Base-by-base conservation (phyloP, 352 stramenopile species). In the Phytophthora fragariae region DNA sequence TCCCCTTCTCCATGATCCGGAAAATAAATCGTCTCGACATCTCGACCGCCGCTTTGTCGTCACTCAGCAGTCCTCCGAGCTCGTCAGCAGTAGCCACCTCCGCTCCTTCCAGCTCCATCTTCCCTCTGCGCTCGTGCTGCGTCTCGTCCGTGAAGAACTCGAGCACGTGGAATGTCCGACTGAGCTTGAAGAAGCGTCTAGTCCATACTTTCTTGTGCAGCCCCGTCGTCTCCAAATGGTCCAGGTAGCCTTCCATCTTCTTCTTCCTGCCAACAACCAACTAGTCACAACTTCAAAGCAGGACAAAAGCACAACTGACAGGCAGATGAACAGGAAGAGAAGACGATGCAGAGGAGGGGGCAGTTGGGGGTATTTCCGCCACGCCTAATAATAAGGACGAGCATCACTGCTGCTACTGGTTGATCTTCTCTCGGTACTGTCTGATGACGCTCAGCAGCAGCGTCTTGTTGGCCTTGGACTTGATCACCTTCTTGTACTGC, bases 11-110 rank as follows among this genome's bases (percentile, higher is more conserved):
- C 2, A 66, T 85, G 35, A 94, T 65, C 19, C 86, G 79, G 53
- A 95, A 81, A 10, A 94, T 85, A 58, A 93, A 94, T 12, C 88
- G 80, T 12, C 84, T 77, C 21, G 85, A 79, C 75, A 90, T 86
- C 57, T 91, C 80, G 19, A 89, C 64, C 7, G 76, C 68, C 31
- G 82, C 67, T 50, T 81, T 80, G 31, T 55, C 39, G 59, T 68
- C 65, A 35, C 47, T 65, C 19, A 76, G 19, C 19, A 91, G 50
- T 19, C 77, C 82, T 4, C 87, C 87, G 9, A 92, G 65, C n/a
- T 91, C 85, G 29, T 92, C 81, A 10, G 80, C 73, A 17, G 82
- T 89, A 6, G 58, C 72, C n/a, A 93, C 69, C 10, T 73, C 37
- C 15, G 84, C 84, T n/a, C 71, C 71, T 27, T 47, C 2, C 7